phyloP scores from a whole-genome alignment of 768 basidiomycete species.

The Macrolepiota albuminosa region DNA sequence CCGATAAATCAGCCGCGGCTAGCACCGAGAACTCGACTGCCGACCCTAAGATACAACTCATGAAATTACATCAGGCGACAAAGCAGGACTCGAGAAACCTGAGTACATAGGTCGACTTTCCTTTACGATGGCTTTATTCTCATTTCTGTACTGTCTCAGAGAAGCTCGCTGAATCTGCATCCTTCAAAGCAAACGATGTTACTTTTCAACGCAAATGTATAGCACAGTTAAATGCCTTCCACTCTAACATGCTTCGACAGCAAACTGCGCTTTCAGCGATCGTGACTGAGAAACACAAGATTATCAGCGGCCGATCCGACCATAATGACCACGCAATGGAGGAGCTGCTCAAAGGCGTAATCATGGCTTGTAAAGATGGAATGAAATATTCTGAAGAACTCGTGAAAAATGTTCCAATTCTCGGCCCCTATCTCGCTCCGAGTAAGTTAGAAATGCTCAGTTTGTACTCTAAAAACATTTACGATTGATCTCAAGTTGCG shows the following conservation, averaged over 20 bases:
- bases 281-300: slow-evolving; percentile 21
- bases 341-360: slow-evolving; percentile 40
- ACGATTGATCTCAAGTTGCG: slow-evolving; percentile 34
- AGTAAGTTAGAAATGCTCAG: slow-evolving; percentile 33
- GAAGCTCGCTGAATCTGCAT: slow-evolving; percentile 27
- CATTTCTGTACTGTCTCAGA: slow-evolving; percentile 18
- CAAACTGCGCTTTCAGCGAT: slow-evolving; percentile 24
- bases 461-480: background rate
- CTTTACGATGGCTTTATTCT: background rate
- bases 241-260: slow-evolving; percentile 26
- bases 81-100: slow-evolving; percentile 19
- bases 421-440: slow-evolving; percentile 50
- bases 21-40: background rate
- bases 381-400: slow-evolving; percentile 29
- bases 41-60: slow-evolving; percentile 3
- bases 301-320: slow-evolving; percentile 47
- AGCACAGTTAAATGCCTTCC: slow-evolving; percentile 30
- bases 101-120: slow-evolving; percentile 20
- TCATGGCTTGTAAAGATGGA: slow-evolving; percentile 44
- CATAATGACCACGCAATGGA: slow-evolving; percentile 47
- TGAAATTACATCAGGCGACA: slow-evolving; percentile 9
- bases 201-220: slow-evolving; percentile 35
- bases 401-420: slow-evolving; percentile 33
- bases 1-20: background rate
- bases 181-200: slow-evolving; percentile 20